Evolutionary conservation across 208 protist species (phyloP).

Genomic region (Crithidia thermophila): DNA sequence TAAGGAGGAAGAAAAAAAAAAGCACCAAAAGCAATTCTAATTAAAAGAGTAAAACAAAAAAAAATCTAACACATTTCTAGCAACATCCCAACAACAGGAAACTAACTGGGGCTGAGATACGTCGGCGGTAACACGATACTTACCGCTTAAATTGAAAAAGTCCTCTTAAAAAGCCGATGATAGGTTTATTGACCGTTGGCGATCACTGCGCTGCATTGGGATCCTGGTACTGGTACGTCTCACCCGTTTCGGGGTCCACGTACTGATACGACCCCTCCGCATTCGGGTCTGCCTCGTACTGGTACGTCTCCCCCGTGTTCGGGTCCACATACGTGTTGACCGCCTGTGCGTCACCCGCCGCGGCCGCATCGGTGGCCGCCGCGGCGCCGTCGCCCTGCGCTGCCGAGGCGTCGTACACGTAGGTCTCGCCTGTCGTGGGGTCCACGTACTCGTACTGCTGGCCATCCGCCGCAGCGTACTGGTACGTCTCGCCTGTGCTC

Average conservation of each 20-base stretch:
- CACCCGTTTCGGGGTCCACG: constrained; percentile 31
- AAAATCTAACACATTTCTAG: too few species aligned
- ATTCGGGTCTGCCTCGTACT: constrained; percentile 20
- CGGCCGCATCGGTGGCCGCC: too few species aligned
- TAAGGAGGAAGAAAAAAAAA: too few species aligned
- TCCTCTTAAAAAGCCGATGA: background rate
- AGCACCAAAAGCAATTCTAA: too few species aligned
- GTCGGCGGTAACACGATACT: too few species aligned
- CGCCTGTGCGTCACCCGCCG: too few species aligned
- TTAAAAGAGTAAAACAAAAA: too few species aligned
- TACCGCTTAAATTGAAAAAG: too few species aligned
- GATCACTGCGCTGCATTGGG: constrained; percentile 8
- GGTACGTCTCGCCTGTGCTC: constrained; percentile 40
- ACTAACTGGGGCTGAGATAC: too few species aligned
- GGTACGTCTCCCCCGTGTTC: constrained; percentile 38
- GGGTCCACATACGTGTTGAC: constrained; percentile 41
- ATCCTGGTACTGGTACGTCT: constrained; percentile 36
- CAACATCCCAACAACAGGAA: too few species aligned
- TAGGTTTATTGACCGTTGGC: background rate
- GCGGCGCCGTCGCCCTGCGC: too few species aligned
- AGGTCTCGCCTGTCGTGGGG: background rate
- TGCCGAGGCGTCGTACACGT: too few species aligned
- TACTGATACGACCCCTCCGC: constrained; percentile 18
- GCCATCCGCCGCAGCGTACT: constrained; percentile 24
- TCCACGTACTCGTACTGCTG: background rate